A percentile compares a stretch with the other conserved stretches of the same genome.
Conservation (phyloP, 1,284 basidiomycete genomes). For the Ceratobasidium sp. region DNA sequence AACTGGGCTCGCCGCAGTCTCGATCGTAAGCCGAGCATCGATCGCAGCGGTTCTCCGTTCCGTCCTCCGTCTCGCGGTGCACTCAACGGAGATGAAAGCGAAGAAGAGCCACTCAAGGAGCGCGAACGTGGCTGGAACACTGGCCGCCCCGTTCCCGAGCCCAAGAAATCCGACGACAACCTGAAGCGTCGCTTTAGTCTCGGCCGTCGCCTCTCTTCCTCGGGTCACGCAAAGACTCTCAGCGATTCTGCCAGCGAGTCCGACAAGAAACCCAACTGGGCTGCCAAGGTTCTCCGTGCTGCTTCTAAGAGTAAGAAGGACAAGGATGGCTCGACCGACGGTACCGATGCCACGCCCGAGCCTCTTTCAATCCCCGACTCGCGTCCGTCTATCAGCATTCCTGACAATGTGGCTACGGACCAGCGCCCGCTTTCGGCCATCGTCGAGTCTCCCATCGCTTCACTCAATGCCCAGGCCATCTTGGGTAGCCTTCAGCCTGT, state of each 20-base stretch:
- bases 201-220: constrained; percentile 11
- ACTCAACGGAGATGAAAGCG: constrained; percentile 23
- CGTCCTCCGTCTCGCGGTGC: constrained; percentile 22
- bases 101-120: constrained; percentile 20
- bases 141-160: constrained; percentile 16
- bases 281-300: constrained; percentile 18
- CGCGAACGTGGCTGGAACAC: constrained; percentile 34
- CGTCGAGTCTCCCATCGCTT: constrained; percentile 27
- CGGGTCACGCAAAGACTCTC: constrained; percentile 16
- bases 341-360: background rate
- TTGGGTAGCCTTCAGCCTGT: background rate
- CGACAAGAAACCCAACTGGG: constrained; percentile 36
- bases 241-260: constrained; percentile 18
- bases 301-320: constrained; percentile 33
- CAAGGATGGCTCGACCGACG: no score
- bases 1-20: constrained; percentile 28
- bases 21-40: constrained; percentile 15
- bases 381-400: constrained; percentile 22
- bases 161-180: constrained; percentile 34
- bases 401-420: background rate
- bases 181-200: constrained; percentile 34
- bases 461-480: background rate
- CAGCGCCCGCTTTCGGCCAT: constrained; percentile 39
- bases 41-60: background rate
- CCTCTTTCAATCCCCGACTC: constrained; percentile 11